phyloP scores from a whole-genome alignment of 2,329 filamentous ascomycete genomes.

The Myriosclerotinia curreyana region DNA sequence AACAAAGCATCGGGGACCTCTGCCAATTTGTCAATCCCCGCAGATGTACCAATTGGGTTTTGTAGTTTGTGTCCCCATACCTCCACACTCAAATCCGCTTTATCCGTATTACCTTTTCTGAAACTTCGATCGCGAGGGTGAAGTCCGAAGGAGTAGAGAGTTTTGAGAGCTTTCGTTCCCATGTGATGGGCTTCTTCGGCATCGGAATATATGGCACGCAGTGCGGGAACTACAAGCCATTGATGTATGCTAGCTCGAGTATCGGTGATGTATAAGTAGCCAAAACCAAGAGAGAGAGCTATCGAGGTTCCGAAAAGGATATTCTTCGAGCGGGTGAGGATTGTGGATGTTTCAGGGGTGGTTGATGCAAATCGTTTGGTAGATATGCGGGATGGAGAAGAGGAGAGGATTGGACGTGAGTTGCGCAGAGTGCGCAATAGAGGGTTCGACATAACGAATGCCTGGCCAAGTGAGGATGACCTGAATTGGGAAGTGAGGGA shows the following conservation, averaged over 20 bases:
- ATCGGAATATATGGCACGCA: conserved; percentile 67
- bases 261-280: conserved; percentile 70
- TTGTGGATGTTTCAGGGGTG: conserved; percentile 37
- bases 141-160: conserved; percentile 69
- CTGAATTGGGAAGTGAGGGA: background rate
- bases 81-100: conserved; percentile 43
- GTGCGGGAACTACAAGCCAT: conserved; percentile 61
- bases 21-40: conserved; percentile 90
- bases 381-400: conserved; percentile 17
- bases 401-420: conserved; percentile 1
- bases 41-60: conserved; percentile 93
- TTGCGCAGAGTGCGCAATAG: conserved; percentile 18
- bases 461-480: background rate
- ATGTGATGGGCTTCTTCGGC: conserved; percentile 90
- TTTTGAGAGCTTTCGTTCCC: conserved; percentile 68
- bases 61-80: conserved; percentile 75
- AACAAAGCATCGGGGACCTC: conserved; percentile 84
- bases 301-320: conserved; percentile 54
- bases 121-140: conserved; percentile 72
- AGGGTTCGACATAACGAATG: conserved; percentile 20
- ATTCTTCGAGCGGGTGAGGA: conserved; percentile 47
- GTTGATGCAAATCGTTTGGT: conserved; percentile 28
- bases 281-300: conserved; percentile 45
- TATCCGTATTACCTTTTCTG: conserved; percentile 27
- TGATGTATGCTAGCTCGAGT: conserved; percentile 68